A percentile compares a stretch with the other conserved stretches of the same genome.
phyloP scores from a whole-genome alignment of 257 asterid species.

The Rehmannia glutinosa region DNA sequence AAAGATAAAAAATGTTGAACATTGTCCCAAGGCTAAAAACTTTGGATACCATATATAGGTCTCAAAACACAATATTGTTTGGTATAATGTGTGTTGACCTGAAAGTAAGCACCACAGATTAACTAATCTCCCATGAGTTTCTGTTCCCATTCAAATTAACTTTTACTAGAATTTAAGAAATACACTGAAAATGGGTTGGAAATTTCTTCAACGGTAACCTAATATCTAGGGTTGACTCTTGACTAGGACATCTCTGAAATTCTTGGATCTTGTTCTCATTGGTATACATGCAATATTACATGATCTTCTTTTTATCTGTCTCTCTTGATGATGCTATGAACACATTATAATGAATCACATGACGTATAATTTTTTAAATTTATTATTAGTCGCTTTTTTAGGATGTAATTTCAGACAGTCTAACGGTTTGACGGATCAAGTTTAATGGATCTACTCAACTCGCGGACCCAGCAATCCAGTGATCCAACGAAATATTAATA shows the following conservation, averaged over 20 bases:
- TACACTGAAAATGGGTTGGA: constrained; percentile 8
- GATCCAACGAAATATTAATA: too few species aligned
- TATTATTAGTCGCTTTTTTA: too few species aligned
- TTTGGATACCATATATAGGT: constrained; percentile 28
- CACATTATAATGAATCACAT: too few species aligned
- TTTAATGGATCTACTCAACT: too few species aligned
- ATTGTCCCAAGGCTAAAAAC: not conserved
- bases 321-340: too few species aligned
- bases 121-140: constrained; percentile 22
- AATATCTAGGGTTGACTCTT: constrained; percentile 48
- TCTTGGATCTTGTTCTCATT: constrained; percentile 48
- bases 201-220: constrained; percentile 36
- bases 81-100: constrained; percentile 37
- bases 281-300: not conserved
- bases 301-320: too few species aligned
- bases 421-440: too few species aligned
- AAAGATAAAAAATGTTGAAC: too few species aligned
- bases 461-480: too few species aligned
- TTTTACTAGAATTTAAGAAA: not conserved
- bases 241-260: constrained; percentile 36
- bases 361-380: too few species aligned
- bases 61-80: constrained; percentile 43
- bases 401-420: too few species aligned
- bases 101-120: constrained; percentile 13
- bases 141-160: constrained; percentile 33